A percentile compares a stretch with the other conserved stretches of the same genome.
These are phyloP conservation scores for Starmera amethionina DNA, from an alignment of 805 yeast species.

Conservation along the genomic window DNA sequence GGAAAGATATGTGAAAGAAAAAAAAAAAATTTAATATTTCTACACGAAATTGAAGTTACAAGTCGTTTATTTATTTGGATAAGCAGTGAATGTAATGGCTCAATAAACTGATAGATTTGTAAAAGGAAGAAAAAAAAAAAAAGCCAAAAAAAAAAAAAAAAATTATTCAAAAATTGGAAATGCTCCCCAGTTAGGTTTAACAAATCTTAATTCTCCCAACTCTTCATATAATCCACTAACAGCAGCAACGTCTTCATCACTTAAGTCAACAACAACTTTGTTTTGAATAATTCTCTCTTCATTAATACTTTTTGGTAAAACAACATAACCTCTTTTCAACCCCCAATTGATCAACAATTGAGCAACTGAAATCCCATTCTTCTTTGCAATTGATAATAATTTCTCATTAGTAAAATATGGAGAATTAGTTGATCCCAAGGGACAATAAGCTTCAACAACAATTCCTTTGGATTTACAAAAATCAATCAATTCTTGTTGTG, in stretches of 20 bases:
- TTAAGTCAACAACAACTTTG: slow-evolving; percentile 19
- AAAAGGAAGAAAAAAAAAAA: no score
- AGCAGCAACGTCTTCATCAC: slow-evolving; percentile 23
- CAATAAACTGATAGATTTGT: no score
- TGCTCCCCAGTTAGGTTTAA: slow-evolving; percentile 16
- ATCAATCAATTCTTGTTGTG: slow-evolving; percentile 48
- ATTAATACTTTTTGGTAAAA: slow-evolving; percentile 37
- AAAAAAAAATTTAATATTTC: no score
- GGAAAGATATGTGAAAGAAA: no score
- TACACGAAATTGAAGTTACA: no score
- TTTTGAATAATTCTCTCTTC: slow-evolving; percentile 29
- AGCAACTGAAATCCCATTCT: slow-evolving; percentile 31
- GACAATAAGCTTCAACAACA: slow-evolving; percentile 63
- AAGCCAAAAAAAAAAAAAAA: not conserved
- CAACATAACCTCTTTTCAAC: slow-evolving; percentile 41
- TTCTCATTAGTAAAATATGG: slow-evolving; percentile 37
- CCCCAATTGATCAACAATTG: slow-evolving; percentile 49
- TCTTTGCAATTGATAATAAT: slow-evolving; percentile 33
- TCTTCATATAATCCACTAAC: slow-evolving; percentile 16
- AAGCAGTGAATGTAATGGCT: no score
- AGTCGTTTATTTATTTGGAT: no score
- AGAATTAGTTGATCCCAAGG: slow-evolving; percentile 53
- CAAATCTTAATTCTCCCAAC: slow-evolving; percentile 19
- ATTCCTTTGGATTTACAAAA: slow-evolving; percentile 43
- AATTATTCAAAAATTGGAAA: slow-evolving; percentile 27